A percentile compares a stretch with the other conserved stretches of the same genome.
phyloP scores from a whole-genome alignment of 73 alveolate species.

The Paramecium tetraurelia region DNA sequence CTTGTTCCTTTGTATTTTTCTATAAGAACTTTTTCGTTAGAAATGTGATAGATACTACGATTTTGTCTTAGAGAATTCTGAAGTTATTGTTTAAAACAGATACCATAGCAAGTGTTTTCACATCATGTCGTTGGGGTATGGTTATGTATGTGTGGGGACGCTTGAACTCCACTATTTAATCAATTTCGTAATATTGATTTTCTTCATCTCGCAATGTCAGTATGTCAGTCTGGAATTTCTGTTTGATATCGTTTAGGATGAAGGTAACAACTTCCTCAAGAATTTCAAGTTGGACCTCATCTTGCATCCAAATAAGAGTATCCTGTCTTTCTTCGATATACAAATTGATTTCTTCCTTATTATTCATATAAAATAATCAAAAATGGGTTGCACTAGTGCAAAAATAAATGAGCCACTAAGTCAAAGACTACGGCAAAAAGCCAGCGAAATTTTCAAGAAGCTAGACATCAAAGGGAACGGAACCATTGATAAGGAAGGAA shows the following conservation, averaged over 20 bases:
- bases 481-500: constrained; percentile 59
- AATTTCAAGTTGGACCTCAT: not conserved
- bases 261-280: not conserved
- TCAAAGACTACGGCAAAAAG: constrained; percentile 25
- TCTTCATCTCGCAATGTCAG: not conserved
- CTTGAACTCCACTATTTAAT: not conserved
- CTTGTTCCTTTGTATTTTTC: not conserved
- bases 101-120: not conserved
- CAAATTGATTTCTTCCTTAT: not conserved
- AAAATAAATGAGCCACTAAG: constrained; percentile 27
- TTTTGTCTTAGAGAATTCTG: not conserved
- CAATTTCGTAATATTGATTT: constrained; percentile 18
- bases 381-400: constrained; percentile 46
- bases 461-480: constrained; percentile 52
- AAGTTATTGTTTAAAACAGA: not conserved
- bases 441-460: constrained; percentile 50
- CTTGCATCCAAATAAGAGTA: not conserved
- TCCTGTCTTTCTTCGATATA: constrained; percentile 17
- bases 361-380: not conserved
- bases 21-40: not conserved
- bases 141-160: constrained; percentile 34
- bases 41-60: not conserved
- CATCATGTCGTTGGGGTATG: not conserved
- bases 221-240: not conserved
- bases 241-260: not conserved